Evolutionary conservation across 2,329 filamentous ascomycete species (phyloP).

Genomic region (Ceratocystis diversiconidia): DNA sequence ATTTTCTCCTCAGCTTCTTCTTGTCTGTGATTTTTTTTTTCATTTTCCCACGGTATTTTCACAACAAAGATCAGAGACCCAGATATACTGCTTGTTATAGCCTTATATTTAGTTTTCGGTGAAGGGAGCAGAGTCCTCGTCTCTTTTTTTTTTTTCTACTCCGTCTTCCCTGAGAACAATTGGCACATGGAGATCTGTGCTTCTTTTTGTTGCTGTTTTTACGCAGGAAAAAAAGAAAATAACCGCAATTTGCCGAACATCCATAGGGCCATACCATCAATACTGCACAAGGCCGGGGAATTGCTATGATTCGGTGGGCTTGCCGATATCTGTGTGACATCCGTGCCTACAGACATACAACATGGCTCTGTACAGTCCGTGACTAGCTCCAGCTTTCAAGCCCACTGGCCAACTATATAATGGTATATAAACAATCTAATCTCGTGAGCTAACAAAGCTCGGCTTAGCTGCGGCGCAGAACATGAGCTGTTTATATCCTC

Average conservation of each 20-base stretch:
- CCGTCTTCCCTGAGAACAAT: too few relatives aligned
- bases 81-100: not conserved
- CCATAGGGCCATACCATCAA: not conserved
- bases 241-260: not conserved
- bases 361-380: not conserved
- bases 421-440: not conserved
- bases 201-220: not conserved
- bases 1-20: not conserved
- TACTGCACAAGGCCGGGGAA: not conserved
- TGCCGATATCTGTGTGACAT: slow-evolving; percentile 2
- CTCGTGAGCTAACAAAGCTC: not conserved
- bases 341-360: not conserved
- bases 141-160: not conserved
- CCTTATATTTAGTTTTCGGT: not conserved
- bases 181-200: not conserved
- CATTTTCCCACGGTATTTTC: not conserved
- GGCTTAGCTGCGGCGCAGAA: not conserved
- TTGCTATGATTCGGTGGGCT: slow-evolving; percentile 6
- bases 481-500: not conserved
- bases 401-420: not conserved
- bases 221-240: not conserved
- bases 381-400: not conserved
- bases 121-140: not conserved
- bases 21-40: not conserved
- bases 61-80: not conserved